These are phyloP conservation scores for Artemisia tridentata DNA, from an alignment of 129 eudicot genomes.

Conservation along the genomic window DNA sequence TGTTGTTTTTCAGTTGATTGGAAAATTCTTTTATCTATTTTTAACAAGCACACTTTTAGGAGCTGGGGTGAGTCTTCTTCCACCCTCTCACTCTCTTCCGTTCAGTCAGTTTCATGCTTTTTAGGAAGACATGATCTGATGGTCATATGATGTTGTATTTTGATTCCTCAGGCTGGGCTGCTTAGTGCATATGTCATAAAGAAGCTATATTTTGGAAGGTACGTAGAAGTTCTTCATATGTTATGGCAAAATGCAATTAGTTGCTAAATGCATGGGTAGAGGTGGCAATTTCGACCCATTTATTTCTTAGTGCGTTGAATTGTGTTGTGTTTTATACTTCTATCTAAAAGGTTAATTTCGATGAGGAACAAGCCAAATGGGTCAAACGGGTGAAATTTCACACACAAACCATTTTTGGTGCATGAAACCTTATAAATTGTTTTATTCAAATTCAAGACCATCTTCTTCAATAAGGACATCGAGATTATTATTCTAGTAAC, in stretches of 20 bases:
- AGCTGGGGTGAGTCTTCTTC: slow-evolving; percentile 48
- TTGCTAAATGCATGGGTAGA: neutral
- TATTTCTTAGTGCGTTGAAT: neutral
- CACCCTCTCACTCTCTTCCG: neutral
- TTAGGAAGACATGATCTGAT: neutral
- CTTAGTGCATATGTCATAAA: slow-evolving; percentile 70
- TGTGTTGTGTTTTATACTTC: neutral
- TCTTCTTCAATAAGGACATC: no score
- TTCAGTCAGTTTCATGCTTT: neutral
- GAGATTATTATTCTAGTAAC: neutral
- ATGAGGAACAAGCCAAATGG: neutral
- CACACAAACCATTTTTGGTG: no score
- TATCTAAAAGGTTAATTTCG: no score
- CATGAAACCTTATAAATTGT: neutral
- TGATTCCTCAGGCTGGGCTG: slow-evolving; percentile 58
- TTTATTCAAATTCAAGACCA: no score
- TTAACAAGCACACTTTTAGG: slow-evolving; percentile 74
- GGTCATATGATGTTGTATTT: slow-evolving; percentile 19
- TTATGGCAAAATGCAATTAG: slow-evolving; percentile 5
- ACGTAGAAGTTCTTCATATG: neutral
- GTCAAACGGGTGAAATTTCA: no score
- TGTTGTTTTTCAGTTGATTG: slow-evolving; percentile 53
- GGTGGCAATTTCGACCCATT: neutral
- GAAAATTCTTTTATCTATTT: slow-evolving; percentile 70
- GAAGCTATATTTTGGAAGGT: slow-evolving; percentile 78